Percentiles rank a stretch among this genome's conserved stretches.
phyloP scores from a whole-genome alignment of 2,329 filamentous ascomycete genomes.

The Zasmidium citrigriseum region DNA sequence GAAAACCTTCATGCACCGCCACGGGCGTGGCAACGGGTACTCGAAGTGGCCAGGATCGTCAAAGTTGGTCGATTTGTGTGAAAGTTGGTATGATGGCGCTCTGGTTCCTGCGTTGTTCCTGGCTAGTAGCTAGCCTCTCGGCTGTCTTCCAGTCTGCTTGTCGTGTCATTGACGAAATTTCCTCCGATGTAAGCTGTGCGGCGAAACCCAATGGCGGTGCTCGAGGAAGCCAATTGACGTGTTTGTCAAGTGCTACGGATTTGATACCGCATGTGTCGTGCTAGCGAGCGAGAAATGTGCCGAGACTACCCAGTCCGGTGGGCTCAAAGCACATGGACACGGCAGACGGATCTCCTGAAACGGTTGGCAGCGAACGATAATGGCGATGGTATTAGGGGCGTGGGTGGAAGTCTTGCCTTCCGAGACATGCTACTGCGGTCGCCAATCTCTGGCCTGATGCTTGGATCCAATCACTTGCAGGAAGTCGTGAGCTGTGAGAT shows the following conservation, averaged over 20 bases:
- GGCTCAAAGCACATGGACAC: background rate
- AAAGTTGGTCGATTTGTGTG: background rate
- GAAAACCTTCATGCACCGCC: background rate
- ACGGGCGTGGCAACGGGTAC: background rate
- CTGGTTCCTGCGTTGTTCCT: constrained; percentile 7
- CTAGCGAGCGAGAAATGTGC: background rate
- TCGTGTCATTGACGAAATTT: background rate
- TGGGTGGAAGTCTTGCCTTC: background rate
- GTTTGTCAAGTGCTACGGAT: background rate
- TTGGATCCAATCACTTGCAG: background rate
- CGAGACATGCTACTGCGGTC: background rate
- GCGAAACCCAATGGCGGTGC: background rate
- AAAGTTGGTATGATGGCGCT: constrained; percentile 5
- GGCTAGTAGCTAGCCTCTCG: constrained; percentile 1
- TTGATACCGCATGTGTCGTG: background rate
- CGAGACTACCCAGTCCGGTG: background rate
- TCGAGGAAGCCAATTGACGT: background rate
- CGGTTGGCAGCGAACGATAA: background rate
- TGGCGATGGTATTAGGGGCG: background rate
- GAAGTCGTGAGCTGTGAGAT: background rate
- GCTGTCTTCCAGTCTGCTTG: background rate
- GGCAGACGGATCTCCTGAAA: background rate
- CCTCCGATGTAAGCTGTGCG: background rate
- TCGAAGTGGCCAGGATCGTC: background rate
- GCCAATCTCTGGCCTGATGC: background rate